Evolutionary conservation across 2,329 filamentous ascomycete genomes (phyloP), one percentile per base, ranked within the genome.

Genomic region (Aspergillus transmontanensis): DNA sequence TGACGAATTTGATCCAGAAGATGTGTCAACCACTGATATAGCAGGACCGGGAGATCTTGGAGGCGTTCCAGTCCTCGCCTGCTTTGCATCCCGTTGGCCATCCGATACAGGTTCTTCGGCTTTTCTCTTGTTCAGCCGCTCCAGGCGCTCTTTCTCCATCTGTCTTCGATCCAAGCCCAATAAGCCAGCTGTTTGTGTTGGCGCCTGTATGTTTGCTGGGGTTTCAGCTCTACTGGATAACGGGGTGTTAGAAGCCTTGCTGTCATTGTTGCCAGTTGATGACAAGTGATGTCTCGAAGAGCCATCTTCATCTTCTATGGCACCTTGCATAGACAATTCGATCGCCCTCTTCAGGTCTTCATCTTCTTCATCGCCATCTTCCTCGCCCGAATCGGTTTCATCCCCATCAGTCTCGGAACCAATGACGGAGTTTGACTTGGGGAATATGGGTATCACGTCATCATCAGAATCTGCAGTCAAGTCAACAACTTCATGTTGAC

Each of bases 101-200:
- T 67, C 61, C 1, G 79, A 79, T 11, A 77, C 72, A 21, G 68
- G 63, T 10, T 70, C 69, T 3, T 82, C 82, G 10, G 78, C 73
- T 74, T 86, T 85, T 41, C 87, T 85, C 75, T 94, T 80, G 41
- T 82, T 83, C 45, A 88, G 76, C 68, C 94, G 86, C 26, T 87
- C 89, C 16, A 96, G 84, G 46, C 94, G 88, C 74, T 96, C 93
- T 71, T 89, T 83, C 76, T 97, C 94, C 92, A 97, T 95, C 58
- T 87, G 86, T 76, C 89, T 92, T 41, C 94, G 86, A 79, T 97
- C 86, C 1, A 96, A 77, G 4, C 85, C 84, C 5, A 85, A 72
- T 0, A 87, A 69, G 0, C 83, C 81, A 12, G 59, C 63, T 9
- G 54, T 30, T 16, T 55, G 39, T 34, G 59, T 10, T 6, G 48